These are phyloP conservation scores for Neocucurbitaria cava DNA, from an alignment of 2,329 filamentous ascomycete species.

Conservation along the genomic window DNA sequence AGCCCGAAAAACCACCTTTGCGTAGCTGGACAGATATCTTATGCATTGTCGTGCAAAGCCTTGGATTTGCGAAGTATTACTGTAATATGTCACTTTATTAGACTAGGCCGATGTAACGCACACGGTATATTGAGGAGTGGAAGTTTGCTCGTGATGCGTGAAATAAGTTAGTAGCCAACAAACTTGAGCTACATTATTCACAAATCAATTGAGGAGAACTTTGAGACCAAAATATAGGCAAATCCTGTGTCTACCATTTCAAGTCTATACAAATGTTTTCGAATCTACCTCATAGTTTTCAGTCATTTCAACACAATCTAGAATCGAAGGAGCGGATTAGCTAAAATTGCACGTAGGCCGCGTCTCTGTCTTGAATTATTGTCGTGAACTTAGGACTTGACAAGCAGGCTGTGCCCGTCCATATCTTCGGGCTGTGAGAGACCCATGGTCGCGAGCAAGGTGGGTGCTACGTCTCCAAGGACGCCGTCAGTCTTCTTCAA, in stretches of 20 bases:
- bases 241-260: not conserved
- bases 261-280: slow-evolving; percentile 14
- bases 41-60: not conserved
- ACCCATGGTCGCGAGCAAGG: slow-evolving; percentile 88
- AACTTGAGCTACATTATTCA: too few relatives aligned
- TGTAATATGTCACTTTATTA: too few relatives aligned
- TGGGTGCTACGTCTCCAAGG: slow-evolving; percentile 97
- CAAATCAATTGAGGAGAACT: too few relatives aligned
- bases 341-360: not conserved
- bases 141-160: too few relatives aligned
- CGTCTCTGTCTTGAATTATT: not conserved
- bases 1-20: not conserved
- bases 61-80: too few relatives aligned
- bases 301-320: slow-evolving; percentile 14
- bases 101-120: too few relatives aligned
- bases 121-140: too few relatives aligned
- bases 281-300: slow-evolving; percentile 16
- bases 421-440: slow-evolving; percentile 89
- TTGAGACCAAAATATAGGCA: not conserved
- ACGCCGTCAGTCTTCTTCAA: slow-evolving; percentile 86
- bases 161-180: too few relatives aligned
- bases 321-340: slow-evolving; percentile 3
- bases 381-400: slow-evolving; percentile 64
- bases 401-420: slow-evolving; percentile 83
- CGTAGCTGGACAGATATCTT: not conserved